phyloP scores from a whole-genome alignment of 1,284 basidiomycete genomes.

The Boletus sp. region DNA sequence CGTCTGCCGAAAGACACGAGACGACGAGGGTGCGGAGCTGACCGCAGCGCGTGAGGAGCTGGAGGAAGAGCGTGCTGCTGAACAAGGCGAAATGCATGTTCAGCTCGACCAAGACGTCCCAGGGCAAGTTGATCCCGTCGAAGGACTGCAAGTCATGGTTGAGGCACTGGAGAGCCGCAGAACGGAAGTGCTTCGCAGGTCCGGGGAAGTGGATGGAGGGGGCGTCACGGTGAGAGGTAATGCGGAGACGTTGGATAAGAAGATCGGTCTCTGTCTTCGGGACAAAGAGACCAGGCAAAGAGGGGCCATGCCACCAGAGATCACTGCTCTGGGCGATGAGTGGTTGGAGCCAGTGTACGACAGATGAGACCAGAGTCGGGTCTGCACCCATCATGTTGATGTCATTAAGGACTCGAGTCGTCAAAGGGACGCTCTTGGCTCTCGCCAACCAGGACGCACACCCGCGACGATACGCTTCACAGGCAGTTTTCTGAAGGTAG shows the following conservation, averaged over 20 bases:
- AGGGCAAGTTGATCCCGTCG: slow-evolving; percentile 24
- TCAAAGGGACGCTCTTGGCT: slow-evolving; percentile 28
- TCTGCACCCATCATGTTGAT: slow-evolving; percentile 10
- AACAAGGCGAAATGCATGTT: slow-evolving; percentile 31
- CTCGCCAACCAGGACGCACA: slow-evolving; percentile 29
- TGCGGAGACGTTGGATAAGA: slow-evolving; percentile 17
- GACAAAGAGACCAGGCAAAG: slow-evolving; percentile 21
- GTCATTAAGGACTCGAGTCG: slow-evolving; percentile 30
- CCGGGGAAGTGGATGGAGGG: slow-evolving; percentile 21
- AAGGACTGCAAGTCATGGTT: slow-evolving; percentile 26
- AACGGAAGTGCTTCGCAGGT: slow-evolving; percentile 18
- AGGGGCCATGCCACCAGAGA: slow-evolving; percentile 35
- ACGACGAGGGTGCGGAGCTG: slow-evolving; percentile 19
- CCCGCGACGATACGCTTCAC: slow-evolving; percentile 15
- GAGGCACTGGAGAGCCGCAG: slow-evolving; percentile 20
- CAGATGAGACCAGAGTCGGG: background rate
- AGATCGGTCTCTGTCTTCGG: background rate
- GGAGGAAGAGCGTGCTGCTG: slow-evolving; percentile 23
- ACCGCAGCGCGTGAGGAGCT: slow-evolving; percentile 24
- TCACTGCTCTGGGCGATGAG: slow-evolving; percentile 23
- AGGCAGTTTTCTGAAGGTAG: slow-evolving; percentile 13
- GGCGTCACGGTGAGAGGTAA: slow-evolving; percentile 22
- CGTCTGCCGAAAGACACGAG: slow-evolving; percentile 27
- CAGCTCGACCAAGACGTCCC: slow-evolving; percentile 25
- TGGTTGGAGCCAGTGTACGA: slow-evolving; percentile 23